phyloP scores from a whole-genome alignment of 352 stramenopile genomes.

The Globisporangium heterothallicum region DNA sequence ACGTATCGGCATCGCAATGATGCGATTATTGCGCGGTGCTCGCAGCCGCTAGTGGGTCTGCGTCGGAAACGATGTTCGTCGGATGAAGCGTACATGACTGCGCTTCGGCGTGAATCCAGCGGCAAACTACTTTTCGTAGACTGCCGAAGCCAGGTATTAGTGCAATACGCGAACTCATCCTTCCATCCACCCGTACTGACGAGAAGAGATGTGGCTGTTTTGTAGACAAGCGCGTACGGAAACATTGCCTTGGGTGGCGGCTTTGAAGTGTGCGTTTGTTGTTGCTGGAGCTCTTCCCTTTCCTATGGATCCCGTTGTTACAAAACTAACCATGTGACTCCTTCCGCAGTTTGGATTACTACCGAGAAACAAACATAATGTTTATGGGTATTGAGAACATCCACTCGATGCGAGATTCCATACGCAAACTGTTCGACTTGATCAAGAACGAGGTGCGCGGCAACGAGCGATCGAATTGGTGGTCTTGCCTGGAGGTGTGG shows the following conservation, averaged over 20 bases:
- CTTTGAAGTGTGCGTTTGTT: slow-evolving; percentile 73
- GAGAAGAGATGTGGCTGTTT: background rate
- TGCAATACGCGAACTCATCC: no score
- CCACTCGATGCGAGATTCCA: slow-evolving; percentile 87
- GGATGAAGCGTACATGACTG: slow-evolving; percentile 85
- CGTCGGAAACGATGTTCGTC: slow-evolving; percentile 86
- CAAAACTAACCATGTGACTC: no score
- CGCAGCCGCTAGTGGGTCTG: slow-evolving; percentile 94
- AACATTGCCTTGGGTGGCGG: slow-evolving; percentile 76
- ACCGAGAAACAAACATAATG: slow-evolving; percentile 68
- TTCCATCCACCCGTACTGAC: background rate
- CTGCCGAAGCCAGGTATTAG: slow-evolving; percentile 73
- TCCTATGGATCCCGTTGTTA: no score
- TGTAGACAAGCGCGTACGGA: slow-evolving; percentile 78
- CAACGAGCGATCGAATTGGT: slow-evolving; percentile 76
- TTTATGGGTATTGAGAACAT: slow-evolving; percentile 93
- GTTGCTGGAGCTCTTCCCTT: no score
- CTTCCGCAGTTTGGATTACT: slow-evolving; percentile 59
- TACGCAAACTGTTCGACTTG: slow-evolving; percentile 75
- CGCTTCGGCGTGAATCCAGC: slow-evolving; percentile 49
- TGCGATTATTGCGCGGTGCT: slow-evolving; percentile 89
- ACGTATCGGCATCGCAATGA: slow-evolving; percentile 90
- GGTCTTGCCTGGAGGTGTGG: slow-evolving; percentile 68
- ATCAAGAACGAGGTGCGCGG: slow-evolving; percentile 82
- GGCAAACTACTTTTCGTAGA: slow-evolving; percentile 74